Conservation (phyloP, 768 basidiomycete genomes). For the Lactarius vividus region DNA sequence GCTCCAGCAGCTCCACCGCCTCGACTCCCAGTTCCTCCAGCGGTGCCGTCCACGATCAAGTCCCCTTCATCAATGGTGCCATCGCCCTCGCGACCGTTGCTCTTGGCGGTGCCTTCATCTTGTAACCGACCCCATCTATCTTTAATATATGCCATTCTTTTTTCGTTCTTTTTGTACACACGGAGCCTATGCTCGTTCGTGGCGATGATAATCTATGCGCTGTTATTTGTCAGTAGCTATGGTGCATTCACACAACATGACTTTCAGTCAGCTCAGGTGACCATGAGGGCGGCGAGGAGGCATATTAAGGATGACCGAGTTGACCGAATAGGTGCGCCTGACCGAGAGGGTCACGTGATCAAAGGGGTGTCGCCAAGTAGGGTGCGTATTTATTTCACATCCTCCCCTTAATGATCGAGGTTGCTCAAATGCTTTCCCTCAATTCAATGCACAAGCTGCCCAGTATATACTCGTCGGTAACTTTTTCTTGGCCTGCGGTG, state of each 20-base stretch:
- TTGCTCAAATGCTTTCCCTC: no score
- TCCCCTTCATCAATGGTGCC: slow-evolving; percentile 4
- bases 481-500: no score
- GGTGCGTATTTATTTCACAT: no score
- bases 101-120: slow-evolving; percentile 9
- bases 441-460: no score
- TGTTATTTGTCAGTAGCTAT: background rate
- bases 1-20: background rate
- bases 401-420: no score
- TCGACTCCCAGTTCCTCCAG: background rate
- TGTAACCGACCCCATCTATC: background rate
- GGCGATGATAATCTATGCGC: background rate
- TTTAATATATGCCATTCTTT: background rate
- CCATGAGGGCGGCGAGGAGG: background rate
- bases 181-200: background rate
- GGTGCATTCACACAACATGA: background rate
- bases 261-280: background rate
- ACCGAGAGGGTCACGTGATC: no score
- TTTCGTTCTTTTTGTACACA: background rate
- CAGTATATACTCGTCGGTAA: no score
- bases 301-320: background rate
- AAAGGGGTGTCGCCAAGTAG: no score
- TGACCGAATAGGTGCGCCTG: no score
- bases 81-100: slow-evolving; percentile 1
- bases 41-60: background rate